Evolutionary conservation across 73 alveolate genomes (phyloP).

Genomic region (Paramecium pentaurelia): DNA sequence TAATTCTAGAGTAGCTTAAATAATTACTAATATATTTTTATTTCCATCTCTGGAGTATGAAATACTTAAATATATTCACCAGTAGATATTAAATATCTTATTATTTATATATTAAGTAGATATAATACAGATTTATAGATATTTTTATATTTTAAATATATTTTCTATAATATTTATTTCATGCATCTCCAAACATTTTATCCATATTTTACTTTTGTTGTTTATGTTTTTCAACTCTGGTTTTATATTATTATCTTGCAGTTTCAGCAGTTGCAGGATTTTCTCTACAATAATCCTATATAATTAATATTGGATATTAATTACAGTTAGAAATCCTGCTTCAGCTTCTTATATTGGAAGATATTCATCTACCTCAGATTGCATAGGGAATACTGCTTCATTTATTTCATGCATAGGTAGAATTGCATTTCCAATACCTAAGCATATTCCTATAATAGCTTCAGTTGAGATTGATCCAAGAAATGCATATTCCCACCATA

Average conservation of each 20-base stretch:
- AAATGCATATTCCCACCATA: constrained; percentile 39
- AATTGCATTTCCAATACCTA: constrained; percentile 47
- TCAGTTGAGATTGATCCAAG: not conserved
- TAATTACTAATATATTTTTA: no score
- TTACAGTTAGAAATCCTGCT: constrained; percentile 20
- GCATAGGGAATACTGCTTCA: constrained; percentile 7
- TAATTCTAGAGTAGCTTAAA: no score
- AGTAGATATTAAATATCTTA: not conserved
- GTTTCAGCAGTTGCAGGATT: constrained; percentile 59
- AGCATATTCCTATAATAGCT: not conserved
- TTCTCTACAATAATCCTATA: constrained; percentile 55
- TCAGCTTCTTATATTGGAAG: constrained; percentile 38
- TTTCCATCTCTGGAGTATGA: no score
- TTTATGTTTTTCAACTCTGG: not conserved
- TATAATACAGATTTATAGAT: not conserved
- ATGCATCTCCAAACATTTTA: not conserved
- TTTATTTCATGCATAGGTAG: constrained; percentile 54
- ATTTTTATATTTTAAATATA: not conserved
- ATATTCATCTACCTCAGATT: constrained; percentile 1
- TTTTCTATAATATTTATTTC: not conserved
- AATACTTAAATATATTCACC: no score
- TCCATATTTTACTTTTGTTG: not conserved
- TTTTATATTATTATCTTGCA: not conserved
- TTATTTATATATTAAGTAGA: no score
- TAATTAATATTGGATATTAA: not conserved